phyloP scores from a whole-genome alignment of 2,329 filamentous ascomycete genomes.

The Trichoderma oligosporum region DNA sequence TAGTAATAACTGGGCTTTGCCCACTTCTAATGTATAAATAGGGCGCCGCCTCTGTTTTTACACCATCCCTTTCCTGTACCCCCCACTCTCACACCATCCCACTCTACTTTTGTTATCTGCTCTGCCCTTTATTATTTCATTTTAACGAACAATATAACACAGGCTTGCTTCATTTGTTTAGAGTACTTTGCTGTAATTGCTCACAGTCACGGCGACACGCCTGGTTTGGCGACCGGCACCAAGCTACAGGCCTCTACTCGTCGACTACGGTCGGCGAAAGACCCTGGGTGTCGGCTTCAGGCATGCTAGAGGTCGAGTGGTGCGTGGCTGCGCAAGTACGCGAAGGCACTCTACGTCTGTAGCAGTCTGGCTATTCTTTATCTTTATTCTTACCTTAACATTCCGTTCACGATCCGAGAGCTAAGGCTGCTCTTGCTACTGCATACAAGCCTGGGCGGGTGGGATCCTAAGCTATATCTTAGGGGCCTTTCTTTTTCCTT shows the following conservation, averaged over 20 bases:
- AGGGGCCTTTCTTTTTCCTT: neutral
- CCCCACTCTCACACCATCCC: too few species aligned
- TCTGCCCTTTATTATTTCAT: too few species aligned
- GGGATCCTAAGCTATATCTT: neutral
- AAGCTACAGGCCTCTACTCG: constrained; percentile 2
- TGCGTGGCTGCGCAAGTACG: constrained; percentile 1
- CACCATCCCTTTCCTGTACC: too few species aligned
- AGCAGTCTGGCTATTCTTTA: neutral
- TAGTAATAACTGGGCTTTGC: too few species aligned
- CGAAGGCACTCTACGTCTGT: neutral
- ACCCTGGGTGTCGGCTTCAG: constrained; percentile 9
- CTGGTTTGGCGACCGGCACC: constrained; percentile 4
- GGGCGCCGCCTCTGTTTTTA: too few species aligned
- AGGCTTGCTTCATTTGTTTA: neutral
- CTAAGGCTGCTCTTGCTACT: neutral
- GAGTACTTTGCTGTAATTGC: neutral
- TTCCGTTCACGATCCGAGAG: neutral
- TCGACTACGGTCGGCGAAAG: constrained; percentile 3
- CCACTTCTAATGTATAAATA: too few species aligned
- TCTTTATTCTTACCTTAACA: too few species aligned
- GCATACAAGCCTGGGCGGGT: constrained; percentile 4
- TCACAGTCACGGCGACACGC: constrained; percentile 1
- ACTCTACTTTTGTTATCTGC: too few species aligned
- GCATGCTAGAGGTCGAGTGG: neutral
- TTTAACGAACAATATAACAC: neutral